Conservation (phyloP, 2,329 filamentous ascomycete species). For the Aspergillus quadrilineatus region DNA sequence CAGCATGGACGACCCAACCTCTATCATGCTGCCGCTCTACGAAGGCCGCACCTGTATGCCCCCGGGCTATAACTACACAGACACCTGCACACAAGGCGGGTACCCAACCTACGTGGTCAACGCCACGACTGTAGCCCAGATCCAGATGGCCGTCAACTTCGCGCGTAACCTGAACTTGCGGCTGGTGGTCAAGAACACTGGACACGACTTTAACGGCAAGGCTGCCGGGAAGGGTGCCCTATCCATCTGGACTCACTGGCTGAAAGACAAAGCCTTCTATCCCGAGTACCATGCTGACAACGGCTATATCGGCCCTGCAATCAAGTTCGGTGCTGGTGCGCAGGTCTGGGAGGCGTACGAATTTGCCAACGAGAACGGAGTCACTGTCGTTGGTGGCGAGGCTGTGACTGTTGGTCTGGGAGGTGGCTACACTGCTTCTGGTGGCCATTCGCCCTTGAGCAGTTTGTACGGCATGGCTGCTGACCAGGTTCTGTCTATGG, state of each 20-base stretch:
- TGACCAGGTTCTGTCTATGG: slow-evolving; percentile 55
- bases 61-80: slow-evolving; percentile 35
- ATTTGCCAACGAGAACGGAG: slow-evolving; percentile 44
- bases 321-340: slow-evolving; percentile 56
- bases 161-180: slow-evolving; percentile 32
- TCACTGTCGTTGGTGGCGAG: slow-evolving; percentile 54
- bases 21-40: slow-evolving; percentile 29
- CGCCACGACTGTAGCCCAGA: slow-evolving; percentile 32
- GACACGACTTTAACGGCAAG: slow-evolving; percentile 50
- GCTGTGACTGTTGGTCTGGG: slow-evolving; percentile 52
- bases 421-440: slow-evolving; percentile 46
- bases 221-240: slow-evolving; percentile 56
- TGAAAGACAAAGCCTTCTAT: slow-evolving; percentile 30
- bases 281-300: slow-evolving; percentile 31
- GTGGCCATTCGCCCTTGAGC: slow-evolving; percentile 44
- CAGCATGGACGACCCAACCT: slow-evolving; percentile 22
- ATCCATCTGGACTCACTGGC: slow-evolving; percentile 25
- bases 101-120: slow-evolving; percentile 38
- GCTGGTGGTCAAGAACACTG: slow-evolving; percentile 45
- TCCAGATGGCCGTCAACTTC: slow-evolving; percentile 34
- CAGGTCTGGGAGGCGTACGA: slow-evolving; percentile 51
- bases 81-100: slow-evolving; percentile 28
- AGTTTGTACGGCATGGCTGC: slow-evolving; percentile 56
- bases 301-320: slow-evolving; percentile 50
- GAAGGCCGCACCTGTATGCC: slow-evolving; percentile 28